These are phyloP conservation scores for Quercus alba DNA, from an alignment of 306 rosid genomes.

Conservation along the genomic window DNA sequence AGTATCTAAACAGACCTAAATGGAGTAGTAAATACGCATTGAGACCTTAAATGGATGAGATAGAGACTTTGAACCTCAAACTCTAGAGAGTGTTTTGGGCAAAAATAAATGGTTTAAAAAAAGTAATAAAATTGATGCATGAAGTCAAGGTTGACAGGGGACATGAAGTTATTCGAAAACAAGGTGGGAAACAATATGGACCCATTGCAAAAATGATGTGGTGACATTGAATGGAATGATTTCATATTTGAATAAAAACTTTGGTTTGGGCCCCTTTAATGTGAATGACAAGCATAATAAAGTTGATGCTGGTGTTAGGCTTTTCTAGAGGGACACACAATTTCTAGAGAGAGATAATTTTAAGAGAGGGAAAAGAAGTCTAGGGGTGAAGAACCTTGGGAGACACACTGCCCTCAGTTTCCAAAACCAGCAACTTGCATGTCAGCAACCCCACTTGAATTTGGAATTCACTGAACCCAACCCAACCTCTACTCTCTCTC, in stretches of 20 bases:
- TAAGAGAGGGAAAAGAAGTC: not conserved
- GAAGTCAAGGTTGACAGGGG: not conserved
- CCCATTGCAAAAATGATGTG: not conserved
- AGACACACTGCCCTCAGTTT: constrained; percentile 32
- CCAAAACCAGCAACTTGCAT: constrained; percentile 32
- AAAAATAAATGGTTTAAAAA: not conserved
- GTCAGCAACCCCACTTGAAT: constrained; percentile 41
- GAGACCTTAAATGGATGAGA: not conserved
- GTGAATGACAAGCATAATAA: constrained; percentile 6
- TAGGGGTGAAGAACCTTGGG: constrained; percentile 56
- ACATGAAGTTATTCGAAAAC: not conserved
- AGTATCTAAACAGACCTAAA: fast-evolving
- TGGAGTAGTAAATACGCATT: not conserved
- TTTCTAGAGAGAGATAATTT: not conserved
- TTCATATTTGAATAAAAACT: not conserved
- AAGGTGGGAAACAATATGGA: not conserved
- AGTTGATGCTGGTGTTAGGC: not conserved
- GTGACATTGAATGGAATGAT: constrained; percentile 9
- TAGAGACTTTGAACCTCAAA: not conserved
- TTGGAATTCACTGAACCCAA: constrained; percentile 45
- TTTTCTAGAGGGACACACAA: not conserved
- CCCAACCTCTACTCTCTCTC: not conserved
- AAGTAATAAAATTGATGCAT: not conserved
- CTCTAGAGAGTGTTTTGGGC: too few relatives aligned
- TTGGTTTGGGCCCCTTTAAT: not conserved